These are phyloP conservation scores for Nannochloropsis gaditana DNA, from an alignment of 108 stramenopile species.

Conservation along the genomic window DNA sequence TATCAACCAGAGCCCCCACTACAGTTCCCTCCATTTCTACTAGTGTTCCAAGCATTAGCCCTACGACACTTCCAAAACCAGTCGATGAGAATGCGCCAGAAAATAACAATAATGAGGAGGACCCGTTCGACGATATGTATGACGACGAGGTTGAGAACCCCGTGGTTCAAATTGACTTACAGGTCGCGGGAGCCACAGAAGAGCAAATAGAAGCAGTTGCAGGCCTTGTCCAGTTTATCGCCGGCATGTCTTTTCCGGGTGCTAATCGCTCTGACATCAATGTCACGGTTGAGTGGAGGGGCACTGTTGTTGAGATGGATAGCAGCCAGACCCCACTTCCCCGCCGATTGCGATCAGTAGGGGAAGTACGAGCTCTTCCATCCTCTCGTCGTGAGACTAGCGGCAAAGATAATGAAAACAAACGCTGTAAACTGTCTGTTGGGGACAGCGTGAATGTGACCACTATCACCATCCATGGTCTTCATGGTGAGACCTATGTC, in stretches of 20 bases:
- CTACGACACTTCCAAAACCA: too few relatives aligned
- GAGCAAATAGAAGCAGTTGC: conserved; percentile 7
- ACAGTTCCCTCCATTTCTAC: too few relatives aligned
- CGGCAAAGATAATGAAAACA: background rate
- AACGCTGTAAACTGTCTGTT: background rate
- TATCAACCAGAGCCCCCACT: too few relatives aligned
- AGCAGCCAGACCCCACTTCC: background rate
- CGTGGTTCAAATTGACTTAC: background rate
- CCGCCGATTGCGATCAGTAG: background rate
- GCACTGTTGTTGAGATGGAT: background rate
- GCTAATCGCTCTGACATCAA: background rate
- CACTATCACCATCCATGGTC: conserved; percentile 2
- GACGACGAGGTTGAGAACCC: background rate
- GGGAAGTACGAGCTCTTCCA: background rate
- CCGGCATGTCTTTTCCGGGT: background rate
- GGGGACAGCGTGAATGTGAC: background rate
- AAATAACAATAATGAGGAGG: too few relatives aligned
- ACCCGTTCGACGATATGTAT: background rate
- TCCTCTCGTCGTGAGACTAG: background rate
- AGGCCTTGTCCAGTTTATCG: conserved; percentile 10
- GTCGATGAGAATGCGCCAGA: too few relatives aligned
- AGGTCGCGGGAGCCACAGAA: background rate
- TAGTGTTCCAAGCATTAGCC: too few relatives aligned
- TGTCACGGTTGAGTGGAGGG: background rate
- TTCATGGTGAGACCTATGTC: background rate